Conservation (phyloP, 2,329 filamentous ascomycete species). For the Sclerotinia nivalis region DNA sequence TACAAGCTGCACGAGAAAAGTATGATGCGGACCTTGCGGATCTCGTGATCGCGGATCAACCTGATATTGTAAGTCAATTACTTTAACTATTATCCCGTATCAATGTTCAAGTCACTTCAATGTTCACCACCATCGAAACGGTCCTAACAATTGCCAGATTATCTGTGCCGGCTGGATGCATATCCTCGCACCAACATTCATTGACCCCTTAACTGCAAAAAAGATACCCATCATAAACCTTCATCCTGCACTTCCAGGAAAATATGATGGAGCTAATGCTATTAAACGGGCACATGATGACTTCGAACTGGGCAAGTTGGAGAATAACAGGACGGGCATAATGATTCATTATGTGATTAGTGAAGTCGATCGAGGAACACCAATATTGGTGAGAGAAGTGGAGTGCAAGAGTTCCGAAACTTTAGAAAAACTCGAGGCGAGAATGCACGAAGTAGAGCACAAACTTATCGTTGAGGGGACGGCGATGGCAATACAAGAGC, state of each 20-base stretch:
- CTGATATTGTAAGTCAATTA: conserved; percentile 48
- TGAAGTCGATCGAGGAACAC: conserved; percentile 77
- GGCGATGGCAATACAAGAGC: conserved; percentile 48
- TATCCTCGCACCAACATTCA: conserved; percentile 61
- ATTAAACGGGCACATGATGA: conserved; percentile 78
- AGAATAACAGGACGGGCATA: conserved; percentile 70
- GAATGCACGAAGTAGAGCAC: conserved; percentile 78
- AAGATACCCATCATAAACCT: conserved; percentile 66
- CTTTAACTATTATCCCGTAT: background rate
- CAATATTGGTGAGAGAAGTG: conserved; percentile 71
- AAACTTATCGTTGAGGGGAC: conserved; percentile 76
- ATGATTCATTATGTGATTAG: conserved; percentile 86
- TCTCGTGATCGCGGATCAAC: conserved; percentile 53
- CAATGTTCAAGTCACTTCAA: background rate
- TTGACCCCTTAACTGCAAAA: conserved; percentile 57
- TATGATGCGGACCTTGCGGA: conserved; percentile 68
- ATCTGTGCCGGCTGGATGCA: conserved; percentile 73
- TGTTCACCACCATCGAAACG: background rate
- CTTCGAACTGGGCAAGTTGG: conserved; percentile 63
- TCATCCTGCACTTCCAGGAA: conserved; percentile 65
- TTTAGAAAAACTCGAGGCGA: conserved; percentile 65
- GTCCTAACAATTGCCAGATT: conserved; percentile 43
- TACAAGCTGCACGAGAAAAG: conserved; percentile 53
- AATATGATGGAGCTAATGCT: conserved; percentile 75
- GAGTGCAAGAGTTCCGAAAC: conserved; percentile 64